phyloP scores from a whole-genome alignment of 2,329 filamentous ascomycete species.

The Phyllosticta citrichinensis region DNA sequence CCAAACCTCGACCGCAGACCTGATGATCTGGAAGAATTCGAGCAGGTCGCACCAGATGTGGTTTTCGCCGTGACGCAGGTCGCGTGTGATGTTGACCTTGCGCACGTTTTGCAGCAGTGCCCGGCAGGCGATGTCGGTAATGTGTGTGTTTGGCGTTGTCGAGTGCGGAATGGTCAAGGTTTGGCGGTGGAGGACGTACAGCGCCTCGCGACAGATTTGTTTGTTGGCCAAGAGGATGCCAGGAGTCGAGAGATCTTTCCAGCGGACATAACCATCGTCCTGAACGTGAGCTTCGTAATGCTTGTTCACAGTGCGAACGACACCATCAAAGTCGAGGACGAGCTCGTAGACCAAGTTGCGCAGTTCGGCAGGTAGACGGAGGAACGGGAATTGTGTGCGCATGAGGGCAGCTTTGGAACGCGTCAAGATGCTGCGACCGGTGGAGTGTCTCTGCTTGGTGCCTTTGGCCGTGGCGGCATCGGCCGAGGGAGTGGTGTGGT shows the following conservation, averaged over 20 bases:
- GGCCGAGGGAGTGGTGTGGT: not conserved
- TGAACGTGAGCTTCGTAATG: constrained; percentile 6
- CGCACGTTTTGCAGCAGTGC: constrained; percentile 3
- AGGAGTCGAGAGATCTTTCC: not conserved
- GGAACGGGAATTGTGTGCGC: constrained; percentile 7
- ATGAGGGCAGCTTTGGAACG: constrained; percentile 2
- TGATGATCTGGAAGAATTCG: constrained; percentile 8
- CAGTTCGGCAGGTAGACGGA: constrained; percentile 8
- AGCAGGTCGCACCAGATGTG: constrained; percentile 8
- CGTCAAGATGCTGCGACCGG: not conserved
- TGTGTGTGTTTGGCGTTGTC: not conserved
- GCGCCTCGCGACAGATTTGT: constrained; percentile 3
- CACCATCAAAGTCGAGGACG: constrained; percentile 8
- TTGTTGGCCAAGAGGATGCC: constrained; percentile 3
- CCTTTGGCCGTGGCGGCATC: not conserved
- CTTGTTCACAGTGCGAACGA: not conserved
- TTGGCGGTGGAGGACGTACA: constrained; percentile 7
- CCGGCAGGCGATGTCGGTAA: constrained; percentile 1
- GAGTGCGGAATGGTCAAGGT: constrained; percentile 3
- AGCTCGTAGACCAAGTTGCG: constrained; percentile 8
- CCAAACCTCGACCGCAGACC: constrained; percentile 2
- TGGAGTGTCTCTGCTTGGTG: not conserved
- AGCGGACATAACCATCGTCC: not conserved
- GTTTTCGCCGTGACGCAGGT: constrained; percentile 5
- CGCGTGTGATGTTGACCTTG: constrained; percentile 7